Base-by-base conservation (phyloP, 805 yeast genomes). In the Ogataea paradorogensis region DNA sequence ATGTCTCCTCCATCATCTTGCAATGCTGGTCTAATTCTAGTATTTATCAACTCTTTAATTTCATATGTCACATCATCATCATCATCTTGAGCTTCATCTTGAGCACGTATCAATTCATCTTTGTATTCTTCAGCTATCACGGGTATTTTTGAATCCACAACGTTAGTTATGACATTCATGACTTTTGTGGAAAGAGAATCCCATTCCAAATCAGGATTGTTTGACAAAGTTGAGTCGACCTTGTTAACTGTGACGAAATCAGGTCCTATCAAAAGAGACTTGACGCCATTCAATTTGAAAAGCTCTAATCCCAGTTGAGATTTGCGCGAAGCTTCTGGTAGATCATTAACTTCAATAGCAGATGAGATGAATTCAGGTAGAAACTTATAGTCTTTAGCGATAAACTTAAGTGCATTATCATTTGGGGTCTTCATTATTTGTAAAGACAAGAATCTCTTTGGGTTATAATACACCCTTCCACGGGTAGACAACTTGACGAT, bases 1-100 rank as follows among this genome's bases (percentile, higher is more conserved):
- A 81, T 74, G 53, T 81, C 88, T 4, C 88, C 88, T 32, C 88
- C 88, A 53, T 81, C 88, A 45, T 81, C 88, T 56, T 80, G 85
- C 45, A 81, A 71, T 0, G 87, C 86, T 1, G 88, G 88, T 56
- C 84, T 71, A 34, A 81, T 81, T 54, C 84, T 70, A 1, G 88
- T 81, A 56, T 78, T 79, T 26, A 81, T 78, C 47, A 81, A 62
- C 57, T 81, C 88, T 50, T 81, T 81, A 51, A 81, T 81, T 74
- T 80, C 82, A 18, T 73, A 70, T 5, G 79, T 76, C 14, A 81
- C 66, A 47, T 81, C 88, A 44, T 79, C 85, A 46, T 81, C 87
- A 9, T 78, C 80, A 16, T 81, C 86, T 32, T 53, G 55, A 3
- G 63, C 59, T 33, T 56, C 61, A 23, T 63, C 65, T 38, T 53